Conservation (phyloP, 768 basidiomycete species). For the Suillus sp. region DNA sequence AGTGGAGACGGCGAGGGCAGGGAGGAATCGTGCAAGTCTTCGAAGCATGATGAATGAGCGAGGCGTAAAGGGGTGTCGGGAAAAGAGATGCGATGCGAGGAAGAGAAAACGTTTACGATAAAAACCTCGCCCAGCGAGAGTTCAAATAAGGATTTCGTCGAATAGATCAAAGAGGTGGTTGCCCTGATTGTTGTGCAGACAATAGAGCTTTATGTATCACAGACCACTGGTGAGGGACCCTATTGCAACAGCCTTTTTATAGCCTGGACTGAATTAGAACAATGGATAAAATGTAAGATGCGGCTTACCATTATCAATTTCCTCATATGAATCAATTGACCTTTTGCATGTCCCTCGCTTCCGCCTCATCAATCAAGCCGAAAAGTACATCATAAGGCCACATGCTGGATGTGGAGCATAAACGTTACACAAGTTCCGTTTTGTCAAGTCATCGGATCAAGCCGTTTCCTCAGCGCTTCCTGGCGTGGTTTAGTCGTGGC, state of each 20-base stretch:
- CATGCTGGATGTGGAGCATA: neutral
- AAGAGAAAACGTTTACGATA: neutral
- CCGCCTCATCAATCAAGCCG: neutral
- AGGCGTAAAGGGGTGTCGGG: neutral
- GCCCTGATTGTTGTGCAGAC: neutral
- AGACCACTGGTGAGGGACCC: neutral
- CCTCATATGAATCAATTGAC: neutral
- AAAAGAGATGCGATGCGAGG: neutral
- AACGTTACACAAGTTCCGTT: slow-evolving; percentile 1
- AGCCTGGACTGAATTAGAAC: neutral
- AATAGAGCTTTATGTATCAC: neutral
- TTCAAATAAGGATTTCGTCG: neutral
- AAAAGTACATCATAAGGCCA: neutral
- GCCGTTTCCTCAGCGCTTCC: neutral
- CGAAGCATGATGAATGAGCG: slow-evolving; percentile 1
- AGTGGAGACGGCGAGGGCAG: slow-evolving; percentile 19
- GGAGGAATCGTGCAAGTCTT: slow-evolving; percentile 10
- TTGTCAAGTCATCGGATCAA: neutral
- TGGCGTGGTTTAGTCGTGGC: neutral
- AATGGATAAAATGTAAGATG: neutral
- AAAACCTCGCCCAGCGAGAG: slow-evolving; percentile 5
- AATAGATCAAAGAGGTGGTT: neutral
- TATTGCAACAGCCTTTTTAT: neutral
- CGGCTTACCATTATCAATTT: neutral
- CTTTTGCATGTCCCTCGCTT: neutral